Evolutionary conservation across 2,329 filamentous ascomycete genomes (phyloP).

Genomic region (Venturia aucupariae): DNA sequence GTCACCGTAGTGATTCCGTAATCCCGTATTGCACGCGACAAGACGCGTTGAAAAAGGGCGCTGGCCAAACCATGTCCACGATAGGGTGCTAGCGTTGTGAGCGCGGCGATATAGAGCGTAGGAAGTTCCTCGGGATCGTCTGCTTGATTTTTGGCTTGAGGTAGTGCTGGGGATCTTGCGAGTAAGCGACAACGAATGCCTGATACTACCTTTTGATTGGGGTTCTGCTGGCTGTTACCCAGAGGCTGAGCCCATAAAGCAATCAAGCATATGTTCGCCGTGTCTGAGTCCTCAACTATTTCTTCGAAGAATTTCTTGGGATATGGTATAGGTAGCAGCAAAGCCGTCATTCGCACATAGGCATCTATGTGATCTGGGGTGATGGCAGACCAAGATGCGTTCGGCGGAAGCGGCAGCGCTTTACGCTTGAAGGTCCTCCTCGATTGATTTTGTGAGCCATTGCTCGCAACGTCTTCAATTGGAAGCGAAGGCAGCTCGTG

Average conservation of each 20-base stretch:
- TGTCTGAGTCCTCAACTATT: conserved; percentile 45
- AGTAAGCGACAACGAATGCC: conserved; percentile 40
- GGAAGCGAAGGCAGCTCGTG: neutral
- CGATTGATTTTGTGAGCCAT: neutral
- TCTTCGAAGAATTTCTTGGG: conserved; percentile 52
- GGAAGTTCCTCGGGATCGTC: conserved; percentile 15
- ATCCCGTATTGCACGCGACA: conserved; percentile 28
- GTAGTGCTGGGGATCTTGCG: conserved; percentile 14
- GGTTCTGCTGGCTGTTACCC: conserved; percentile 31
- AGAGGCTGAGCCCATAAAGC: conserved; percentile 41
- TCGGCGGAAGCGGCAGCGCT: conserved; percentile 29
- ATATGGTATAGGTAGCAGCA: conserved; percentile 54
- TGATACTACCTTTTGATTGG: conserved; percentile 32
- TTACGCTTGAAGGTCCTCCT: neutral
- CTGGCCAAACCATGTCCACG: conserved; percentile 48
- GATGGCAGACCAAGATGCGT: conserved; percentile 45
- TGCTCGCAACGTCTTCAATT: neutral
- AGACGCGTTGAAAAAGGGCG: conserved; percentile 38
- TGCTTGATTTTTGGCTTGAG: neutral
- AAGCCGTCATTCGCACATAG: conserved; percentile 47
- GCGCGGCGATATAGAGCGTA: conserved; percentile 52
- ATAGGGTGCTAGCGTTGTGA: conserved; percentile 51
- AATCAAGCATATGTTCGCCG: conserved; percentile 47
- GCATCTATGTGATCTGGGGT: conserved; percentile 45
- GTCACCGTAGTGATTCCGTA: conserved; percentile 44